Evolutionary conservation across 2,329 filamentous ascomycete genomes (phyloP), one percentile per base, ranked within the genome.

Genomic region (Exophiala mesophila): DNA sequence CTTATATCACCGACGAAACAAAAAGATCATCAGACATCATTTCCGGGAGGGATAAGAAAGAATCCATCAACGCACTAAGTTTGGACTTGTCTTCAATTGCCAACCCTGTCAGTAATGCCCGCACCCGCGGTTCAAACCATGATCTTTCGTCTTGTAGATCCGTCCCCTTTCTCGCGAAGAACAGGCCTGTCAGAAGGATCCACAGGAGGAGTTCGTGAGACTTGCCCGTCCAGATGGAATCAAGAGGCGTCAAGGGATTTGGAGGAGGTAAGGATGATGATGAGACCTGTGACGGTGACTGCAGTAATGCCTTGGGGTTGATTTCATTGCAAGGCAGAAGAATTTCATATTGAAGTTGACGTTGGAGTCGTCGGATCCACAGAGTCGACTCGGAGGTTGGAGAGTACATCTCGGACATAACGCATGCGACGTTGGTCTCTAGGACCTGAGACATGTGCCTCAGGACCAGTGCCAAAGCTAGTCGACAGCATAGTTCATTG

Each of bases 271-370:
- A 13, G 8, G 17, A 32, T 3, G 9, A 3, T 29, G 33, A 16
- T 37, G 19, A 9, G 9, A n/a, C 7, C 15, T 8, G 19, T 13
- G 16, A 20, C 9, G 33, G 5, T 7, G 33, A 36, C 30, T 13
- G n/a, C 6, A 17, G 6, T 6, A 32, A 10, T 17, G 33, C 13
- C 5, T n/a, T 37, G 15, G 9, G 19, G 20, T 13, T 20, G 21
- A 42, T 37, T 26, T 42, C 34, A 18, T 39, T 46, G 3, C 26
- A 38, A 3, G 44, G 44, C 19, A 42, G 29, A 15, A 41, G 44
- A 17, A 46, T 46, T 29, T 46, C 44, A 19, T 42, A 42, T 15
- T 46, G 44, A 7, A 46, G 34, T 30, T 46, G 39, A 12, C 33
- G 39, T 30, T 21, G 40, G 5, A 46, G 39, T 13, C 39, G 44